Evolutionary conservation across 1,284 basidiomycete genomes (phyloP), one percentile per base, ranked within the genome.

Genomic region (Trametes sp.): DNA sequence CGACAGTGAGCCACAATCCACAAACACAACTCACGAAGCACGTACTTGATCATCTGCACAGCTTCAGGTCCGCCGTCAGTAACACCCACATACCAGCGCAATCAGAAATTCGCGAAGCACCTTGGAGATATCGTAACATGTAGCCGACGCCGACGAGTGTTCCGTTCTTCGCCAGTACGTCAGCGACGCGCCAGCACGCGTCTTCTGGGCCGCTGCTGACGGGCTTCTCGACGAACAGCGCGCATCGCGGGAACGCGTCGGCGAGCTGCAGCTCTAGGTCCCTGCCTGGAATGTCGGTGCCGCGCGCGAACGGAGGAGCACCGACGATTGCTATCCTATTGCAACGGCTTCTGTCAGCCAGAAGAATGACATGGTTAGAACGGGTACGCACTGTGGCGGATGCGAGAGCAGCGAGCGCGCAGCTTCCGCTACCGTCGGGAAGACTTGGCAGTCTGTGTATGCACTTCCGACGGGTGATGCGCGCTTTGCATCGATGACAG

Each of bases 21-120:
- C 5, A 24, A 3, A 24, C 10, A 4, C 16, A 24, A 28, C 54
- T n/a, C 13, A 6, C 9, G 8, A 10, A 21, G 13, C 4, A 50
- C 65, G n/a, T 23, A 77, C 77, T 87, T 87, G 83, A 89, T 87
- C 78, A 82, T 83, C 72, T 87, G 86, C 16, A 88, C 86, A 59
- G 84, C 71, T 73, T n/a, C 2, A 21, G 23, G 38, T 21, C 8
- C 19, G 26, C 21, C 14, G 26, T 46, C 31, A 63, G 54, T 31
- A n/a, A n/a, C n/a, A n/a, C n/a, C n/a, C n/a, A 21, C 19, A 8
- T 28, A 23, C 3, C 33, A 11, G 16, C n/a, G n/a, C n/a, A 23
- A 19, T 19, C 26, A 4, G 28, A 2, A 23, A 11, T 19, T 23
- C 23, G 33, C 45, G 4, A 26, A 29, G 23, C 11, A 70, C 71